These are phyloP conservation scores for Kwoniella heveanensis DNA, from an alignment of 768 basidiomycete genomes.

Conservation along the genomic window DNA sequence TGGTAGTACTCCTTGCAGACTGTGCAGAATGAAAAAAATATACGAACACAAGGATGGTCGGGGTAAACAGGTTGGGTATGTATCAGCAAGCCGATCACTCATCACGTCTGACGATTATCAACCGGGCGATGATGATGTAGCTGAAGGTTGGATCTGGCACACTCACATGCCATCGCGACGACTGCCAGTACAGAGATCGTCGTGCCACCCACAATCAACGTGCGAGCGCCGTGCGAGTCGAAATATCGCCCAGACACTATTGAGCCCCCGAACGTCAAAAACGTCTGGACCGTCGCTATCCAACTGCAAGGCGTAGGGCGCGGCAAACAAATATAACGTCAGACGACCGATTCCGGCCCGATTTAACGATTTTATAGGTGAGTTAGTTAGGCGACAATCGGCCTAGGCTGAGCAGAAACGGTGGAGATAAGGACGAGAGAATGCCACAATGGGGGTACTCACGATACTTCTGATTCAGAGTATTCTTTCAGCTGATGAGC, in stretches of 20 bases:
- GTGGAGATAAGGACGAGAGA: neutral
- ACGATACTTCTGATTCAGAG: conserved; percentile 39
- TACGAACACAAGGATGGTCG: no score
- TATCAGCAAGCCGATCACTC: no score
- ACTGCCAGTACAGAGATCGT: conserved; percentile 35
- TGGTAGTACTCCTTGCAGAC: conserved; percentile 54
- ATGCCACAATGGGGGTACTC: conserved; percentile 2
- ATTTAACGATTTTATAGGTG: no score
- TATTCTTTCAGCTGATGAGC: conserved; percentile 35
- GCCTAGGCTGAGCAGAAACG: no score
- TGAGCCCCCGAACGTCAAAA: conserved; percentile 42
- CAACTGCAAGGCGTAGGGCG: conserved; percentile 31
- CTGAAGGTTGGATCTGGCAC: no score
- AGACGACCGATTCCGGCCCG: no score
- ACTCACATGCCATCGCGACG: conserved; percentile 49
- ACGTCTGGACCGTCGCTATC: conserved; percentile 43
- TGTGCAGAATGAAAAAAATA: conserved; percentile 9
- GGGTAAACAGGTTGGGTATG: no score
- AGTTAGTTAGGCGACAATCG: no score
- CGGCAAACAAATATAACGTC: neutral
- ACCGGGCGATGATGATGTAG: neutral
- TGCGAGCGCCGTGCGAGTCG: conserved; percentile 46
- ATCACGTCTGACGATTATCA: neutral
- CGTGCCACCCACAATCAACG: conserved; percentile 38
- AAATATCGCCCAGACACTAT: conserved; percentile 47